Evolutionary conservation across 768 basidiomycete genomes (phyloP).

Genomic region (Trametopsis cervina): DNA sequence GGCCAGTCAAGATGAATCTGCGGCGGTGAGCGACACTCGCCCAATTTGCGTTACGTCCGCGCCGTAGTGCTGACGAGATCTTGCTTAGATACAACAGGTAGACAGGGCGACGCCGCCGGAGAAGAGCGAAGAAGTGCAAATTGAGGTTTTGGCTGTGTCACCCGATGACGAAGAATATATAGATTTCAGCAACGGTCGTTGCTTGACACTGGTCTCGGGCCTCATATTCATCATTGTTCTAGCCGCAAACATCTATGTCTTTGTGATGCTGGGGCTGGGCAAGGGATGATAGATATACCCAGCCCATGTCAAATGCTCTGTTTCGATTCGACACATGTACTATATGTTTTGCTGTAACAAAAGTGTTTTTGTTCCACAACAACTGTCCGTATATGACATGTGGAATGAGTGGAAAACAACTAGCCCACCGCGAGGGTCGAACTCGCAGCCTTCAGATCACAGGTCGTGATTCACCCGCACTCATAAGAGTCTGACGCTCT

Average conservation of each 20-base stretch:
- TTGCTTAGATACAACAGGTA: slow-evolving; percentile 49
- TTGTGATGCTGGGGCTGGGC: slow-evolving; percentile 50
- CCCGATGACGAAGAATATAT: slow-evolving; percentile 27
- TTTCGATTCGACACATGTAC: slow-evolving; percentile 1
- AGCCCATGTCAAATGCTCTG: background rate
- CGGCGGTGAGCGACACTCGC: background rate
- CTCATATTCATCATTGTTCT: slow-evolving; percentile 60
- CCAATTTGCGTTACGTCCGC: slow-evolving; percentile 6
- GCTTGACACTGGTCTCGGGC: slow-evolving; percentile 44
- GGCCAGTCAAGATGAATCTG: background rate
- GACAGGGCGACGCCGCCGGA: slow-evolving; percentile 1
- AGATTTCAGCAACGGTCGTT: slow-evolving; percentile 58
- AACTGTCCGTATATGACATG: background rate
- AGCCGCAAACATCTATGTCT: slow-evolving; percentile 70
- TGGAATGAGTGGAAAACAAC: background rate
- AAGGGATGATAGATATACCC: slow-evolving; percentile 12
- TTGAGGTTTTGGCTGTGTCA: slow-evolving; percentile 6
- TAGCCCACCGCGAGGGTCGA: slow-evolving; percentile 62
- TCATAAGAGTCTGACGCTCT: slow-evolving; percentile 52
- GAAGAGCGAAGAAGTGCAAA: slow-evolving; percentile 10
- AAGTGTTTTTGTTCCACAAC: background rate
- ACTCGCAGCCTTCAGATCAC: slow-evolving; percentile 57
- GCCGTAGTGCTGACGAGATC: slow-evolving; percentile 32
- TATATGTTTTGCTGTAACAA: background rate
- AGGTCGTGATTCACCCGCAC: slow-evolving; percentile 10